Base-by-base conservation (phyloP, 345 rosid species). In the Syzygium grande region DNA sequence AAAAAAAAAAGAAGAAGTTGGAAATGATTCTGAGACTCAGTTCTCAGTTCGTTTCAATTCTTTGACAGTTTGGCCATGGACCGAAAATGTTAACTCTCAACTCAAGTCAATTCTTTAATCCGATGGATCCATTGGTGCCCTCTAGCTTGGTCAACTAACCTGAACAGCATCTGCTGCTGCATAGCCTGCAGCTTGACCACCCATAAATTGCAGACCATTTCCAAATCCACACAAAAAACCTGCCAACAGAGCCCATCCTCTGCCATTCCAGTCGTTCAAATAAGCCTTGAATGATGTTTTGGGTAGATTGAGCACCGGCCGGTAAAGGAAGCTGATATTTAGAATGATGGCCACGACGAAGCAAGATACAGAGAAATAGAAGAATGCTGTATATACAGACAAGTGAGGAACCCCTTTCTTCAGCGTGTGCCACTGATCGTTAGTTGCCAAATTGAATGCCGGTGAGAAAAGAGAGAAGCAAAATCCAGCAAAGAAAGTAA, bases 381-480 rank as follows among this genome's bases (percentile, higher is more conserved):
- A 95, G 85, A 92, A 96, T 41, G 96, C 96, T 11, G 98, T 94
- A 92, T 95, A 93, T 49, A 97, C 96, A 49, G 90, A 91, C 88
- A 97, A 90, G 51, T 95, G 92, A 19, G 97, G 95, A 61, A 95
- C 97, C 38, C 98, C 97, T 87, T 92, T 52, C 84, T 94, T 92
- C 90, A 97, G 91, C 11, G 98, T 90, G 87, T 94, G 89, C 96
- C 96, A 96, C 86, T 97, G 97, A 92, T 97, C 98, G 52, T 96
- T 97, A 86, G 97, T 93, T 1, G 99, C 96, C 90, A 96, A 91
- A 93, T 95, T 97, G 87, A 97, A 93, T 77, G 98, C 96, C 7
- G 98, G 99, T 29, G 98, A 95, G 93, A 94, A 95, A n/a, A 97
- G 92, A 56, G 98, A 96, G 89, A 96, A 93, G 92, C 96, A 95